Evolutionary conservation across 495 filamentous ascomycete species (phyloP).

Genomic region (Trichoderma virens): DNA sequence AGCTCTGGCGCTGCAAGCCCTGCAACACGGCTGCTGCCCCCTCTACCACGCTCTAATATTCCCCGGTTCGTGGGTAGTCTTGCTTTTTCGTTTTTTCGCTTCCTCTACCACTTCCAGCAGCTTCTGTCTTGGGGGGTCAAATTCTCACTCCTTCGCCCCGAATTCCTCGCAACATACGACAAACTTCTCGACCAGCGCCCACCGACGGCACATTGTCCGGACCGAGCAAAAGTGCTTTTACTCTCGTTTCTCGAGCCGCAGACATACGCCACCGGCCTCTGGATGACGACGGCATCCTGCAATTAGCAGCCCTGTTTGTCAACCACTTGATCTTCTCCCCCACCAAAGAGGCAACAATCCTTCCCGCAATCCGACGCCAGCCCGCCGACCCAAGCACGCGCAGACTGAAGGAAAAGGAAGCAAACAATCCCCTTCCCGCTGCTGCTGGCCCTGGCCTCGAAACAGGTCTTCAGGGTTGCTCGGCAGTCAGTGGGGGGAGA

Average conservation of each 20-base stretch:
- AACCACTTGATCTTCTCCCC: neutral
- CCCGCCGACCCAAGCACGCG: neutral
- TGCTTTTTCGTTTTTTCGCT: neutral
- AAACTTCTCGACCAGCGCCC: neutral
- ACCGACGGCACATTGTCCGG: neutral
- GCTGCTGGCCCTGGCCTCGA: constrained; percentile 9
- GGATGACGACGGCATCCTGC: neutral
- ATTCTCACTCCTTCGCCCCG: constrained; percentile 11
- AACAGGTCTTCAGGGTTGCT: constrained; percentile 1
- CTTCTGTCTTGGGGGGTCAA: neutral
- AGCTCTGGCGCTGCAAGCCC: neutral
- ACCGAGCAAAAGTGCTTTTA: neutral
- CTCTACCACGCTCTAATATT: neutral
- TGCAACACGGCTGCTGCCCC: neutral
- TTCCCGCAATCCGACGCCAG: neutral
- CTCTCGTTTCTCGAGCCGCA: neutral
- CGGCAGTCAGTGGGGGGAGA: constrained; percentile 1
- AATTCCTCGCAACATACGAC: neutral
- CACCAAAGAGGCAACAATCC: neutral
- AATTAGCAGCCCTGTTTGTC: neutral
- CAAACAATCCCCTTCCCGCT: neutral
- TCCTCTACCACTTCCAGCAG: neutral
- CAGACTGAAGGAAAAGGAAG: neutral
- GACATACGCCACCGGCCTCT: neutral
- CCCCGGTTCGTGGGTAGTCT: neutral